Conservation (phyloP, 805 yeast genomes). For the Candida tallmaniae region DNA sequence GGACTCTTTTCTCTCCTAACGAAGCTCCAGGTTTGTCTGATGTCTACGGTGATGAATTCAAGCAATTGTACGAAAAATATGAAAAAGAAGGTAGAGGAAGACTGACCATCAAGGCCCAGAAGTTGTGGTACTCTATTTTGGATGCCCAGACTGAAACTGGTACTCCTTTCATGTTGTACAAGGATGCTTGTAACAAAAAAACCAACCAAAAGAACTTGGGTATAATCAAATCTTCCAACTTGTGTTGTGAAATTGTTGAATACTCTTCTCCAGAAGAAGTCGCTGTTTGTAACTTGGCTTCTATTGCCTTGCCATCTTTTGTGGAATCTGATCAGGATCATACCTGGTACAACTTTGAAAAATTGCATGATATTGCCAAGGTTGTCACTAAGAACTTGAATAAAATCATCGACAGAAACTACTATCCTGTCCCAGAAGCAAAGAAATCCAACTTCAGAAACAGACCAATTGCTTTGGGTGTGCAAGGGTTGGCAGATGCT, state of each 20-base stretch:
- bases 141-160: conserved; percentile 66
- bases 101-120: conserved; percentile 51
- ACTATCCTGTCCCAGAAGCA: conserved; percentile 55
- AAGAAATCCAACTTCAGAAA: conserved; percentile 50
- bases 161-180: conserved; percentile 60
- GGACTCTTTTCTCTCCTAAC: conserved; percentile 59
- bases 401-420: conserved; percentile 52
- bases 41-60: conserved; percentile 53
- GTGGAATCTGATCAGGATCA: conserved; percentile 40
- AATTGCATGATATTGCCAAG: conserved; percentile 51
- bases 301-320: conserved; percentile 54
- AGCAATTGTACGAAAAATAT: conserved; percentile 46
- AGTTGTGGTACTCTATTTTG: conserved; percentile 56
- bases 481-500: conserved; percentile 59
- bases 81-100: conserved; percentile 50
- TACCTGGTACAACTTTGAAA: conserved; percentile 51
- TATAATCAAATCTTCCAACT: conserved; percentile 54
- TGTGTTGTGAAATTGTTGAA: conserved; percentile 62
- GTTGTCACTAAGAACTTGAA: conserved; percentile 53
- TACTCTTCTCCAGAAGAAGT: conserved; percentile 55
- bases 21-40: conserved; percentile 56
- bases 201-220: conserved; percentile 60
- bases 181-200: conserved; percentile 57
- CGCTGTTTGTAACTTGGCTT: conserved; percentile 60
- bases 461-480: conserved; percentile 62